Evolutionary conservation across 371 early-diverging fungal genomes (phyloP).

Genomic region (Catenaria anguillulae): DNA sequence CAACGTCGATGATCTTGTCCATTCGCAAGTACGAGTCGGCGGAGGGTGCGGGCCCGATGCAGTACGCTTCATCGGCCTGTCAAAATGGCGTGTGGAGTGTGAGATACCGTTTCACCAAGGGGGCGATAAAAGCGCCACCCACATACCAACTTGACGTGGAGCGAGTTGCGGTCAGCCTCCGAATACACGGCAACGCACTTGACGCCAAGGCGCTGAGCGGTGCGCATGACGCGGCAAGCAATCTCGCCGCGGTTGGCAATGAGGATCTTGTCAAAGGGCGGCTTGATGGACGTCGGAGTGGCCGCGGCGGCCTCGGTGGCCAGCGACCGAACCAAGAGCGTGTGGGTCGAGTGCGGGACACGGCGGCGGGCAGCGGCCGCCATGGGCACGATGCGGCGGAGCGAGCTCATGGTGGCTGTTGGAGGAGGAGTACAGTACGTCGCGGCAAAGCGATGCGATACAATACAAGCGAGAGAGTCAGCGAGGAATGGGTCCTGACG

Average conservation of each 20-base stretch:
- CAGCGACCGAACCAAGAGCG: not conserved
- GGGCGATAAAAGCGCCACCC: no score
- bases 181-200: conserved; percentile 90
- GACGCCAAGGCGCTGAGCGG: conserved; percentile 79
- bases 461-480: no score
- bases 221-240: conserved; percentile 72
- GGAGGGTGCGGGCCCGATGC: conserved; percentile 76
- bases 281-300: conserved; percentile 9
- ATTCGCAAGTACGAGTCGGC: conserved; percentile 71
- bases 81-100: no score
- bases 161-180: conserved; percentile 72
- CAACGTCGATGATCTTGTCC: conserved; percentile 69
- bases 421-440: no score
- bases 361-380: not conserved
- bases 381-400: not conserved
- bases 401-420: no score
- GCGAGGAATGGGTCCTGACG: no score
- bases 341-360: not conserved
- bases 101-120: no score
- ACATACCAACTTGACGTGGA: conserved; percentile 65
- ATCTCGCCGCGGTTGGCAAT: conserved; percentile 84
- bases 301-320: not conserved
- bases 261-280: conserved; percentile 69
- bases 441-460: no score
- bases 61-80: conserved; percentile 89